Conservation (phyloP, 768 basidiomycete species). For the Leccinum subgranulosum region DNA sequence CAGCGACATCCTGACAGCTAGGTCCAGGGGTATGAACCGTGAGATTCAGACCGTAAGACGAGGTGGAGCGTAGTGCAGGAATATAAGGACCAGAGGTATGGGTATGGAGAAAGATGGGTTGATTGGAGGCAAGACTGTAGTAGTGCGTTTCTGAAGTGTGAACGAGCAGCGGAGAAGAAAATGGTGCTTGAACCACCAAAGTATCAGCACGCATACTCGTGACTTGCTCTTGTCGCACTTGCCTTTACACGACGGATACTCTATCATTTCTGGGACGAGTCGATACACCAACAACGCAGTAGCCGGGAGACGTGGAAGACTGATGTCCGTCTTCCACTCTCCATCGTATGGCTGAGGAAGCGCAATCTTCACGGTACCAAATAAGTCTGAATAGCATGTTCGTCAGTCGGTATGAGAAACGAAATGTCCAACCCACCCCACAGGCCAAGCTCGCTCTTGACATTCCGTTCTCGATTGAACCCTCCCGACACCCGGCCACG, state of each 20-base stretch:
- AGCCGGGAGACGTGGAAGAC: conserved; percentile 54
- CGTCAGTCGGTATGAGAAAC: conserved; percentile 4
- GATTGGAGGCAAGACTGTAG: conserved; percentile 43
- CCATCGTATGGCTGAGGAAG: conserved; percentile 26
- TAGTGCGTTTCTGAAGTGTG: conserved; percentile 75
- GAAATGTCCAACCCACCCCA: conserved; percentile 37
- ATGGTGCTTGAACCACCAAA: conserved; percentile 37
- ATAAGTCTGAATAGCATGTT: conserved; percentile 33
- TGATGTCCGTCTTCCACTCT: conserved; percentile 42
- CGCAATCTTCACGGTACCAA: conserved; percentile 35
- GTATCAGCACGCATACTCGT: conserved; percentile 5
- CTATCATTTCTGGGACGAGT: conserved; percentile 34
- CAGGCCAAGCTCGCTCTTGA: conserved; percentile 34
- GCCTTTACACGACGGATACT: conserved; percentile 30
- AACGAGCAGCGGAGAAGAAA: conserved; percentile 63
- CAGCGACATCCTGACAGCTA: conserved; percentile 40
- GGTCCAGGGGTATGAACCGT: conserved; percentile 55
- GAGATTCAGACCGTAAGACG: conserved; percentile 45
- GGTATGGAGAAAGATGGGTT: conserved; percentile 51
- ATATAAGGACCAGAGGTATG: conserved; percentile 69
- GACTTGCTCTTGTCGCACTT: neutral
- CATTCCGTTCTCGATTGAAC: conserved; percentile 36
- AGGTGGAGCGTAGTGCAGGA: conserved; percentile 15
- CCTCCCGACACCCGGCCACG: conserved; percentile 63
- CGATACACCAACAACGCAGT: conserved; percentile 67